Conservation (phyloP, 2,329 filamentous ascomycete species). For the Alternaria gaisen region DNA sequence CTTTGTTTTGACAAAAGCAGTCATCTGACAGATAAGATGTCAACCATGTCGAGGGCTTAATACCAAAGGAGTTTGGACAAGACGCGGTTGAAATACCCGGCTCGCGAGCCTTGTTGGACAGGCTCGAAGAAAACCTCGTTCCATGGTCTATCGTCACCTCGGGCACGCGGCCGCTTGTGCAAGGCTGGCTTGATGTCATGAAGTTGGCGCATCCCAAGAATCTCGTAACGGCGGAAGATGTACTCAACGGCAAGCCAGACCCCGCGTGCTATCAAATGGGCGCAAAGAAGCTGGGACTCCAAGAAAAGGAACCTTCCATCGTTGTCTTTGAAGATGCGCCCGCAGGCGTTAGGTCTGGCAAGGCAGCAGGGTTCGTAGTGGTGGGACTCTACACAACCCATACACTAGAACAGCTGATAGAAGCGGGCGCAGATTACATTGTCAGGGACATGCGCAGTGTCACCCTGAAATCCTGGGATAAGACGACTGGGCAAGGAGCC, state of each 20-base stretch:
- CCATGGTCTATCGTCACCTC: constrained; percentile 83
- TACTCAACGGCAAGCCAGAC: constrained; percentile 60
- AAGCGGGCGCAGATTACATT: constrained; percentile 87
- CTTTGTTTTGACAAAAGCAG: neutral
- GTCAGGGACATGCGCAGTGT: constrained; percentile 81
- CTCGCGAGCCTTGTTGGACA: constrained; percentile 73
- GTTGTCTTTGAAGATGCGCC: constrained; percentile 91
- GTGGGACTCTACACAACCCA: constrained; percentile 88
- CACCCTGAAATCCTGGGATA: constrained; percentile 64
- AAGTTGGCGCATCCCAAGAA: constrained; percentile 57
- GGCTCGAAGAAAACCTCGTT: constrained; percentile 68
- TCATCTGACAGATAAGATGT: constrained; percentile 67
- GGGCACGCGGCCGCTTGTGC: constrained; percentile 58
- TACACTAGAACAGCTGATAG: constrained; percentile 72
- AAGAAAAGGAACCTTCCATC: constrained; percentile 57
- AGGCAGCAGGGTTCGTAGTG: constrained; percentile 85
- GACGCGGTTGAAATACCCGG: constrained; percentile 89
- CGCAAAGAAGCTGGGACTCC: constrained; percentile 51
- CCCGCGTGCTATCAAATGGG: constrained; percentile 60
- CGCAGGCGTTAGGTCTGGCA: constrained; percentile 82
- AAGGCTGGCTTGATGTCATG: constrained; percentile 61
- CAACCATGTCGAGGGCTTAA: constrained; percentile 75
- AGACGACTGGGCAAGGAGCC: constrained; percentile 66
- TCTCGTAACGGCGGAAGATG: constrained; percentile 61
- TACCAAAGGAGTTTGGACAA: constrained; percentile 78